Conservation (phyloP, 2,329 filamentous ascomycete species). For the Fusarium nisikadoi region DNA sequence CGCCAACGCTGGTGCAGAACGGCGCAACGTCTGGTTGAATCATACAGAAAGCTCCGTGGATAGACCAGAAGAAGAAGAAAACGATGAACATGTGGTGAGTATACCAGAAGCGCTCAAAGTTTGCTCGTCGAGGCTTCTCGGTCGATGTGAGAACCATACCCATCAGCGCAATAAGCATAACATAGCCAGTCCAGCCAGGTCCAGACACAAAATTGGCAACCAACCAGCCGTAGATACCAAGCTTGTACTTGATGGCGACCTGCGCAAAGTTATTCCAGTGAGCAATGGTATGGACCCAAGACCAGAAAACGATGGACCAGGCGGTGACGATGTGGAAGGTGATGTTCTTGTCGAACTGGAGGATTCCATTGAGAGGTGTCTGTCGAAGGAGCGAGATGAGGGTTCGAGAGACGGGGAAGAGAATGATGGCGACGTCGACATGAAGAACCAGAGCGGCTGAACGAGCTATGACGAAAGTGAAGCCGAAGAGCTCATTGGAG, state of each 20-base stretch:
- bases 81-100: constrained; percentile 88
- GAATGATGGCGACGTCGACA: constrained; percentile 81
- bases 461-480: constrained; percentile 81
- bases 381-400: constrained; percentile 83
- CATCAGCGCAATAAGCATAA: constrained; percentile 83
- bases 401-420: constrained; percentile 85
- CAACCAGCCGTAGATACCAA: constrained; percentile 82
- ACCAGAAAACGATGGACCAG: constrained; percentile 90
- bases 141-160: constrained; percentile 81
- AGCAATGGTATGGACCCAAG: constrained; percentile 85
- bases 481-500: constrained; percentile 75
- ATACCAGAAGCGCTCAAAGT: constrained; percentile 93
- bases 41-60: constrained; percentile 91
- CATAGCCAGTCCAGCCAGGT: constrained; percentile 86
- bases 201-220: constrained; percentile 81
- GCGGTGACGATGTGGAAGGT: constrained; percentile 87
- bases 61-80: constrained; percentile 92
- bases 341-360: constrained; percentile 91
- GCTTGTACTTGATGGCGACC: constrained; percentile 77
- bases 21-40: constrained; percentile 85
- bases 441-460: constrained; percentile 81
- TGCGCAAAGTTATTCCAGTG: constrained; percentile 90
- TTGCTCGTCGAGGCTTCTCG: constrained; percentile 80
- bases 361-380: constrained; percentile 85
- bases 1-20: constrained; percentile 76